A percentile compares a stretch with the other conserved stretches of the same genome.
phyloP scores from a whole-genome alignment of 805 yeast species.

The Saccharomycodes ludwigii region DNA sequence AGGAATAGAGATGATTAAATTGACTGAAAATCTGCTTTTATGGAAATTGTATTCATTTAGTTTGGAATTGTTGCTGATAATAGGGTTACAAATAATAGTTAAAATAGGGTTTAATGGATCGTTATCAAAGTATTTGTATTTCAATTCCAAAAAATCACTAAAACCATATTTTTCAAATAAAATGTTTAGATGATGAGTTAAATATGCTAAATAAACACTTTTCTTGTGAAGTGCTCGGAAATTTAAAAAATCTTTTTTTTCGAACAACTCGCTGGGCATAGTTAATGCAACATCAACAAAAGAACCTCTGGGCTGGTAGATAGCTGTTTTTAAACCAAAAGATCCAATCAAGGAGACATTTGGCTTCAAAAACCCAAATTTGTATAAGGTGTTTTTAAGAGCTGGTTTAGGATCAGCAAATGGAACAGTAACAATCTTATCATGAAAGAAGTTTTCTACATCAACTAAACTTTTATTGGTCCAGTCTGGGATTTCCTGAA shows the following conservation, averaged over 20 bases:
- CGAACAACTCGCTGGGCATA: conserved; percentile 68
- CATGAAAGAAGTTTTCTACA: conserved; percentile 40
- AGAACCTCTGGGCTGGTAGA: conserved; percentile 49
- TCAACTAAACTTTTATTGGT: conserved; percentile 41
- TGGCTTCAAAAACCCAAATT: conserved; percentile 59
- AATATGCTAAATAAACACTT: conserved; percentile 71
- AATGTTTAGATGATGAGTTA: conserved; percentile 52
- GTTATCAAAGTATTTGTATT: conserved; percentile 62
- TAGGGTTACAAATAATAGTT: conserved; percentile 36
- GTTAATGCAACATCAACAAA: conserved; percentile 70
- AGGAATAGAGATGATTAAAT: conserved; percentile 65
- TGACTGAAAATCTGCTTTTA: conserved; percentile 59
- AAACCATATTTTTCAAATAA: conserved; percentile 42
- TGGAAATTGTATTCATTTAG: conserved; percentile 41
- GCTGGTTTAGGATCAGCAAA: conserved; percentile 85
- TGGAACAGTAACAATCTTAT: conserved; percentile 53
- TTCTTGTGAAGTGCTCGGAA: conserved; percentile 84
- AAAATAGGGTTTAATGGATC: conserved; percentile 70
- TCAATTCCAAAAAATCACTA: conserved; percentile 30
- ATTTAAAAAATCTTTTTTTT: conserved; percentile 80
- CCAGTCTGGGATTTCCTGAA: conserved; percentile 51
- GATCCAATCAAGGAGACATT: conserved; percentile 75
- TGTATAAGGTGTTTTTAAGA: conserved; percentile 45
- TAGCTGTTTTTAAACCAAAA: conserved; percentile 76
- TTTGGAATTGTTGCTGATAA: conserved; percentile 6